Conservation (phyloP, 2,329 filamentous ascomycete genomes). For the Epicoccum nigrum region DNA sequence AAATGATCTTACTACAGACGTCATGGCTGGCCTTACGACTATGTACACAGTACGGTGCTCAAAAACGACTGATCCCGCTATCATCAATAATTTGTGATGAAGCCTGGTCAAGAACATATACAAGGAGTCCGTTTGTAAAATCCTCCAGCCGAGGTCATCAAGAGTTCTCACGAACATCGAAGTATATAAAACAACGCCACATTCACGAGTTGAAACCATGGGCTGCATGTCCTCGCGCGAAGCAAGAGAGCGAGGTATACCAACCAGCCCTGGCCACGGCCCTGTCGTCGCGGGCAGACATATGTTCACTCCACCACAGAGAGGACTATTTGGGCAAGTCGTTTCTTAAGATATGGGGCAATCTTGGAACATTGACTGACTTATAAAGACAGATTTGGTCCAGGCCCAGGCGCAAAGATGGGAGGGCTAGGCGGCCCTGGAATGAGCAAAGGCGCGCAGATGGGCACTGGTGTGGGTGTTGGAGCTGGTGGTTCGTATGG, state of each 20-base stretch:
- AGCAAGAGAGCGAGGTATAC: neutral
- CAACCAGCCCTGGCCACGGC: neutral
- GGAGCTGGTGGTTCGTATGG: neutral
- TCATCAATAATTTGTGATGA: too few species aligned
- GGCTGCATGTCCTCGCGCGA: neutral
- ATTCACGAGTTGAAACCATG: too few species aligned
- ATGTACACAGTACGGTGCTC: too few species aligned
- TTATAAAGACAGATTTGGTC: neutral
- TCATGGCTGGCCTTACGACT: too few species aligned
- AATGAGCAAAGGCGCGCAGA: neutral
- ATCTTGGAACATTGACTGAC: neutral
- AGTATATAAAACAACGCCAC: too few species aligned
- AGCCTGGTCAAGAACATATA: too few species aligned
- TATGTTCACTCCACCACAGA: neutral
- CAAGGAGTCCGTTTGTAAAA: too few species aligned
- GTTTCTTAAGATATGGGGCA: neutral
- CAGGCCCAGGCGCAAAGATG: neutral
- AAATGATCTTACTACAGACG: too few species aligned
- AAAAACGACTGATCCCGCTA: too few species aligned
- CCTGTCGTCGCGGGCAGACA: neutral
- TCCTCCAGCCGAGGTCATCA: too few species aligned
- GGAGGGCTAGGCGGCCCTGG: neutral
- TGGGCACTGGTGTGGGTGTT: neutral
- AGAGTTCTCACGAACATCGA: too few species aligned
- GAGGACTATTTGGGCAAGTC: neutral